Base-by-base conservation (phyloP, 192 early-diverging fungal species). In the Phycomyces blakesleeanus region DNA sequence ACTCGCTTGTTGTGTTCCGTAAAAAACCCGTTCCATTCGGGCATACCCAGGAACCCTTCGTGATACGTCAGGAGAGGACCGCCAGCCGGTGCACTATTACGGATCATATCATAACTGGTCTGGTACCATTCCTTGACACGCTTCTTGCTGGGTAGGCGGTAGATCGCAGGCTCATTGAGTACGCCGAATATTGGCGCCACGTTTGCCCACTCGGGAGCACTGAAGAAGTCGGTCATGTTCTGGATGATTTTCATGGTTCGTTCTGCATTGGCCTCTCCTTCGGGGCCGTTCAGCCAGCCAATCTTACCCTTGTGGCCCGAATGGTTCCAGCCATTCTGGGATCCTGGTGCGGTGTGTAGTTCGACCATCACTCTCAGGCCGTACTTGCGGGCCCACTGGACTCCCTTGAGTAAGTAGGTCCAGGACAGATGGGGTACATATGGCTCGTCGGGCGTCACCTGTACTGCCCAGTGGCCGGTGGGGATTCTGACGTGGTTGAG, bases 401-500 rank as follows among this genome's bases (percentile, higher is more conserved):
- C 67, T 0, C 80, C 81, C 22, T 64, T 75, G 10, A 80, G 57
- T 44, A 90, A 41, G 63, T 84, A 87, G 7, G 73, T 76, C 75
- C 74, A 81, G 5, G 83, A 68, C 20, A 85, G 54, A 16, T 82
- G 72, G 18, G 84, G 75, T 21, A 87, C 81, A 69, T 82, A 90
- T 5, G 88, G 88, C 55, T 88, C 87, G 0, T 65, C 67, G 10
- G 47, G 20, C 29, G 75, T 47, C 1, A 77, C 76, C 8, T 71
- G 76, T 24, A 90, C 59, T 10, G 89, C 86, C 89, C 89, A 90
- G 73, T 86, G 85, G 5, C 87, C 87, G 25, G 86, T 68, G 0
- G 89, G 89, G 37, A 90, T 84, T 20, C 87, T 81, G 14, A 90
- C 63, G 21, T 83, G 83, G 66, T 90, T 90, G 55, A 90, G 79